Conservation (phyloP, 495 filamentous ascomycete species). For the Talaromyces ruber region DNA sequence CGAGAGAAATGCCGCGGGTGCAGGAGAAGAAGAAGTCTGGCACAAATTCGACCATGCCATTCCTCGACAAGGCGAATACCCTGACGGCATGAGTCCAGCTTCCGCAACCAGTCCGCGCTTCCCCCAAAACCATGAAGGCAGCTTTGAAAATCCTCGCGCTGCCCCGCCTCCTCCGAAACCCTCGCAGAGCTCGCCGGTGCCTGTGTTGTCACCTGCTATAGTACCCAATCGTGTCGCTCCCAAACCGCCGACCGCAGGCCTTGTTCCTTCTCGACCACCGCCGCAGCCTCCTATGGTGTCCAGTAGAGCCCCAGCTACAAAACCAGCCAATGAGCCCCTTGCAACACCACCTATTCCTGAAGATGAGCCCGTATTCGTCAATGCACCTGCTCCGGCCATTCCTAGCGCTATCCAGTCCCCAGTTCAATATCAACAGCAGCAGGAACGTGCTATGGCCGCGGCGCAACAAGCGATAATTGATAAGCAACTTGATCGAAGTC, state of each 20-base stretch:
- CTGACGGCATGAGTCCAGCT: constrained; percentile 33
- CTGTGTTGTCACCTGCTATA: constrained; percentile 17
- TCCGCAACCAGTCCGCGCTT: constrained; percentile 88
- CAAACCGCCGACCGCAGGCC: constrained; percentile 24
- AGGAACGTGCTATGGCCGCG: constrained; percentile 68
- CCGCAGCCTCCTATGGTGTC: constrained; percentile 41
- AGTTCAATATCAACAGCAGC: constrained; percentile 73
- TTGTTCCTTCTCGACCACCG: constrained; percentile 35
- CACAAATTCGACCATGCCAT: constrained; percentile 91
- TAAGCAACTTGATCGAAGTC: constrained; percentile 50
- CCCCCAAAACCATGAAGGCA: constrained; percentile 81
- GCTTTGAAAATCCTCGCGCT: constrained; percentile 93
- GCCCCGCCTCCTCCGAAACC: constrained; percentile 80
- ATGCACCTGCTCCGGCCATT: constrained; percentile 13
- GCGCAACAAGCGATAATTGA: constrained; percentile 58
- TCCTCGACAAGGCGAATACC: constrained; percentile 45
- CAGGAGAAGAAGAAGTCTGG: constrained; percentile 77
- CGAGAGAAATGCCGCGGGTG: constrained; percentile 79
- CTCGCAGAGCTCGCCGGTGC: constrained; percentile 15
- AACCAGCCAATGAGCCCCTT: not conserved
- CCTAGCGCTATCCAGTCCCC: constrained; percentile 30
- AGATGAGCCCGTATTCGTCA: constrained; percentile 50
- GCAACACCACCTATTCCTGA: constrained; percentile 31
- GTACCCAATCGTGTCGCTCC: constrained; percentile 36
- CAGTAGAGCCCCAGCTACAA: constrained; percentile 17